These are phyloP conservation scores for Calendula officinalis DNA, from an alignment of 129 eudicot genomes.

Conservation along the genomic window DNA sequence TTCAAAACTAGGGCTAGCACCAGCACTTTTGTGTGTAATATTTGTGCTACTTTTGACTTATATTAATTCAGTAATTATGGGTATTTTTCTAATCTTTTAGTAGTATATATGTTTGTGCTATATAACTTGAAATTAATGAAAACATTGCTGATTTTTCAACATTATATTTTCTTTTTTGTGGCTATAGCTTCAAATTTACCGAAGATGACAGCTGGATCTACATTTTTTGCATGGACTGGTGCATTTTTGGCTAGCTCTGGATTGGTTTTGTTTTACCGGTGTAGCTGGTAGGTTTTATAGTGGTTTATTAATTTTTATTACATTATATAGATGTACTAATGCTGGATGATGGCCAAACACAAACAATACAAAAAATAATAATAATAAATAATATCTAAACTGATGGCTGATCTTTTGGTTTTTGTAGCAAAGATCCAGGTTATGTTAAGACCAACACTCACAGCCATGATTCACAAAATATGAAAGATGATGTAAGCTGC, in stretches of 20 bases:
- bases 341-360: too few species aligned
- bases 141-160: constrained; percentile 3
- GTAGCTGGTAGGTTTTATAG: constrained; percentile 64
- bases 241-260: constrained; percentile 68
- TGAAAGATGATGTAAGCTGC: constrained; percentile 91
- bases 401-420: constrained; percentile 25
- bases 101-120: background rate
- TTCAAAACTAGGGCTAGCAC: constrained; percentile 91
- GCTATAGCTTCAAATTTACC: constrained; percentile 72
- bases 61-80: constrained; percentile 71
- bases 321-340: background rate
- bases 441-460: constrained; percentile 68
- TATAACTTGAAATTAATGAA: constrained; percentile 4
- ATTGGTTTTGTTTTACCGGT: constrained; percentile 70
- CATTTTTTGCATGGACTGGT: constrained; percentile 89
- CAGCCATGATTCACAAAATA: constrained; percentile 63
- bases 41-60: constrained; percentile 68
- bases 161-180: background rate
- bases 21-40: constrained; percentile 80
- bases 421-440: constrained; percentile 96
- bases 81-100: constrained; percentile 39
- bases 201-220: constrained; percentile 67
- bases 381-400: background rate
- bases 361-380: too few species aligned
- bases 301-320: background rate